These are phyloP conservation scores for Oryza rufipogon DNA, from an alignment of 176 grass and related monocot genomes.

Conservation along the genomic window DNA sequence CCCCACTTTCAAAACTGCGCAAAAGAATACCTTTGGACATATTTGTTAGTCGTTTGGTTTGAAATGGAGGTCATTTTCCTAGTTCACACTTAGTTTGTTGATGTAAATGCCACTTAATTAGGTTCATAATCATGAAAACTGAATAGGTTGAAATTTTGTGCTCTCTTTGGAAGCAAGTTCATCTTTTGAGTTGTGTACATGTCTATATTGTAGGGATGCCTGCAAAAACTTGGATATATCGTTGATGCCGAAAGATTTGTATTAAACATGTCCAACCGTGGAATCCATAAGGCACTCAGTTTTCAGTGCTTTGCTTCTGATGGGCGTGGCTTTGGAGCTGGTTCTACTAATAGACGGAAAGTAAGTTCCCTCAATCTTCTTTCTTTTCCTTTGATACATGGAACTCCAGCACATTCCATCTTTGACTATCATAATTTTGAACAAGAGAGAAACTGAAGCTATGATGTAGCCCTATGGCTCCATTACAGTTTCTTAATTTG, in stretches of 20 bases:
- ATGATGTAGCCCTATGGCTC: not conserved
- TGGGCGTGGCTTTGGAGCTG: constrained; percentile 32
- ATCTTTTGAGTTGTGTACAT: not conserved
- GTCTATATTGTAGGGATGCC: constrained; percentile 35
- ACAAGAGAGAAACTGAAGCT: constrained; percentile 1
- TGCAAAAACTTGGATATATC: constrained; percentile 13
- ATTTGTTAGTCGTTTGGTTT: too few species aligned
- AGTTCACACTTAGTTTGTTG: too few species aligned
- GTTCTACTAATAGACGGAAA: constrained; percentile 44
- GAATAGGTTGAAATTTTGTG: too few species aligned
- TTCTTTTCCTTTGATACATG: not conserved
- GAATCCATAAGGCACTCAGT: constrained; percentile 1
- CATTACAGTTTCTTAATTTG: constrained; percentile 9
- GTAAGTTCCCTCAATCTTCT: constrained; percentile 32
- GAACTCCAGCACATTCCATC: not conserved
- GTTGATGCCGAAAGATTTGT: constrained; percentile 5
- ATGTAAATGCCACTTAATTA: too few species aligned
- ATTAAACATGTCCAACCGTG: constrained; percentile 15
- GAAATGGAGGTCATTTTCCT: too few species aligned
- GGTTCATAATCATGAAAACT: too few species aligned
- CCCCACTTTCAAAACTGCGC: too few species aligned
- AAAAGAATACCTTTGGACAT: too few species aligned
- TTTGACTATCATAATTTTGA: constrained; percentile 1
- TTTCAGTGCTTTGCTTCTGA: constrained; percentile 41
- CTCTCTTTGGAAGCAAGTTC: not conserved